Percentiles rank a stretch among this genome's conserved stretches.
phyloP scores from a whole-genome alignment of 495 filamentous ascomycete species.

The Penicillium riverlandense region DNA sequence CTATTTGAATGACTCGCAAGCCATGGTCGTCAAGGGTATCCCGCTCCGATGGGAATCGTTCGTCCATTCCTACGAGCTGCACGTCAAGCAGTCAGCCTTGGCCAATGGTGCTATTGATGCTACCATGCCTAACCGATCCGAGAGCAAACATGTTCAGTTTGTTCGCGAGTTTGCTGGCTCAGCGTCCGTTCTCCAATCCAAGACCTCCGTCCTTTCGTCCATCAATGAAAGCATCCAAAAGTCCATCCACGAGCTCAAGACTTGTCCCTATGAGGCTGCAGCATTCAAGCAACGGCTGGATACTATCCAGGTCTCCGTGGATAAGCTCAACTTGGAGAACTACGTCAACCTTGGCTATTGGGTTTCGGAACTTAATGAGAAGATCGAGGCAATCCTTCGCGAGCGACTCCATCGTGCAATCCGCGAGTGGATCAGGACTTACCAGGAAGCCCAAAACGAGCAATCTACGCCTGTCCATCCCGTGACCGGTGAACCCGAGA shows the following conservation, averaged over 20 bases:
- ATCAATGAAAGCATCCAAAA: conserved; percentile 83
- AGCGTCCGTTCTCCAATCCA: conserved; percentile 77
- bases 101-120: conserved; percentile 53
- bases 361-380: conserved; percentile 78
- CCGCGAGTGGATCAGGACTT: conserved; percentile 74
- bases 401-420: conserved; percentile 74
- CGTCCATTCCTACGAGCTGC: conserved; percentile 89
- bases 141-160: conserved; percentile 93
- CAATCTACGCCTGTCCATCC: conserved; percentile 26
- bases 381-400: conserved; percentile 71
- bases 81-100: conserved; percentile 64
- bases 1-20: conserved; percentile 81
- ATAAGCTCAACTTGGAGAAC: conserved; percentile 91
- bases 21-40: conserved; percentile 74
- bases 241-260: conserved; percentile 72
- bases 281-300: conserved; percentile 77
- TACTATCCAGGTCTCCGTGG: conserved; percentile 77
- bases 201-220: conserved; percentile 66
- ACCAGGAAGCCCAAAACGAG: conserved; percentile 52
- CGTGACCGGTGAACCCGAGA: conserved; percentile 29
- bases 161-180: conserved; percentile 84
- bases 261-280: conserved; percentile 68
- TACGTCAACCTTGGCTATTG: conserved; percentile 86
- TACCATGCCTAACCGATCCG: conserved; percentile 48
- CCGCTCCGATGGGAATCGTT: conserved; percentile 95